phyloP scores from a whole-genome alignment of 495 filamentous ascomycete species.

The Hypoxylon rickii region DNA sequence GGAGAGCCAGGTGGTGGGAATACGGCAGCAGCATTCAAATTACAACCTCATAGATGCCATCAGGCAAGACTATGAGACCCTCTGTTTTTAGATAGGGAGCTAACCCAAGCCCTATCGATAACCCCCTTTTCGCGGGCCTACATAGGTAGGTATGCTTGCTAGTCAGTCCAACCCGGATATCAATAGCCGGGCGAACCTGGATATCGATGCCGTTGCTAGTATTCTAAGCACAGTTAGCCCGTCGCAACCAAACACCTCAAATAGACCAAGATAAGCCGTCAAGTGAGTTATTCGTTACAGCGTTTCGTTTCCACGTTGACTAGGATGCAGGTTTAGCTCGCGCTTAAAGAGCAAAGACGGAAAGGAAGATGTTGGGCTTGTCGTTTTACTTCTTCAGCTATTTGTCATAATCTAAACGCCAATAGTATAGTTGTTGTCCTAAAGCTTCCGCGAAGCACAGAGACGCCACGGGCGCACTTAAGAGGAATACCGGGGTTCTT shows the following conservation, averaged over 20 bases:
- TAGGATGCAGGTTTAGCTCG: slow-evolving; percentile 35
- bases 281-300: slow-evolving; percentile 34
- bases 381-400: slow-evolving; percentile 35
- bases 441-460: slow-evolving; percentile 37
- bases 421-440: no score
- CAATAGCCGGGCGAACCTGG: slow-evolving; percentile 51
- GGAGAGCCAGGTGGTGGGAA: slow-evolving; percentile 54
- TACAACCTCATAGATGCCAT: slow-evolving; percentile 78
- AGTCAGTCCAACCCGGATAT: slow-evolving; percentile 38
- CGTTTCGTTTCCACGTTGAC: slow-evolving; percentile 3
- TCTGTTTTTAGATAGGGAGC: slow-evolving; percentile 79
- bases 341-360: slow-evolving; percentile 30
- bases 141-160: slow-evolving; percentile 43
- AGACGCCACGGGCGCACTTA: slow-evolving; percentile 30
- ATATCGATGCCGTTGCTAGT: slow-evolving; percentile 46
- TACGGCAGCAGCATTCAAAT: slow-evolving; percentile 67
- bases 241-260: slow-evolving; percentile 32
- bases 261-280: slow-evolving; percentile 30
- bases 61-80: no score
- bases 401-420: slow-evolving; percentile 29
- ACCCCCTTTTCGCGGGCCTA: slow-evolving; percentile 44
- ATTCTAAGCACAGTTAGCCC: slow-evolving; percentile 43
- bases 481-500: slow-evolving; percentile 27
- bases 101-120: slow-evolving; percentile 58
- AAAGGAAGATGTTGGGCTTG: slow-evolving; percentile 39